Evolutionary conservation across 768 basidiomycete species (phyloP).

Genomic region (Tephrocybe sp.): DNA sequence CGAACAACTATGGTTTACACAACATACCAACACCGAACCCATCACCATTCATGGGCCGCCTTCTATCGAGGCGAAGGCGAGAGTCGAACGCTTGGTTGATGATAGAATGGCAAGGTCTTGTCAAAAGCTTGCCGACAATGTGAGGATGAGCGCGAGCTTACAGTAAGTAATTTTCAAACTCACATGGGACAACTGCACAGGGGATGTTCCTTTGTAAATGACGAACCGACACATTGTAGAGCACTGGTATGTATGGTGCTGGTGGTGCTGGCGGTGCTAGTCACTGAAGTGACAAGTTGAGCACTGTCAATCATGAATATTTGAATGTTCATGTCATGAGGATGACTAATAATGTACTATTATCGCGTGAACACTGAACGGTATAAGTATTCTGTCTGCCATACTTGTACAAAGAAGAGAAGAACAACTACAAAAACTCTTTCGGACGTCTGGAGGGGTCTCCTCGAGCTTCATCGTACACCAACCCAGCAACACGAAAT

Average conservation of each 20-base stretch:
- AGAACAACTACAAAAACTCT: constrained; percentile 61
- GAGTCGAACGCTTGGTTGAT: constrained; percentile 98
- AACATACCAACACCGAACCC: constrained; percentile 91
- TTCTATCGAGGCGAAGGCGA: constrained; percentile 75
- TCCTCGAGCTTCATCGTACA: constrained; percentile 83
- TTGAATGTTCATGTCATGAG: too few relatives aligned
- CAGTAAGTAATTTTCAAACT: constrained; percentile 21
- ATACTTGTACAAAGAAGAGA: not conserved
- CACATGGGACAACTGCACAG: constrained; percentile 89
- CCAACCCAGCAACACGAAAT: constrained; percentile 80
- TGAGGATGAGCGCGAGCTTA: constrained; percentile 8
- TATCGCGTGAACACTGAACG: constrained; percentile 28
- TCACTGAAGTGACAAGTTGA: not conserved
- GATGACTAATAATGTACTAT: constrained; percentile 29
- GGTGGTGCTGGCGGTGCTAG: not conserved
- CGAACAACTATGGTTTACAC: not conserved
- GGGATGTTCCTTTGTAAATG: constrained; percentile 94
- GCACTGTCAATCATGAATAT: not conserved
- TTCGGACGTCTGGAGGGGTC: constrained; percentile 73
- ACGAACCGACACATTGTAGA: constrained; percentile 94
- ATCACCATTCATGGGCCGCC: constrained; percentile 91
- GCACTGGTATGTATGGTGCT: too few relatives aligned
- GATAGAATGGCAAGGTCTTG: constrained; percentile 92
- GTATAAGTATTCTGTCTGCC: not conserved
- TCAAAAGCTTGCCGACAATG: constrained; percentile 62